phyloP scores from a whole-genome alignment of 2,329 filamentous ascomycete species.

The Epichloe sibirici region DNA sequence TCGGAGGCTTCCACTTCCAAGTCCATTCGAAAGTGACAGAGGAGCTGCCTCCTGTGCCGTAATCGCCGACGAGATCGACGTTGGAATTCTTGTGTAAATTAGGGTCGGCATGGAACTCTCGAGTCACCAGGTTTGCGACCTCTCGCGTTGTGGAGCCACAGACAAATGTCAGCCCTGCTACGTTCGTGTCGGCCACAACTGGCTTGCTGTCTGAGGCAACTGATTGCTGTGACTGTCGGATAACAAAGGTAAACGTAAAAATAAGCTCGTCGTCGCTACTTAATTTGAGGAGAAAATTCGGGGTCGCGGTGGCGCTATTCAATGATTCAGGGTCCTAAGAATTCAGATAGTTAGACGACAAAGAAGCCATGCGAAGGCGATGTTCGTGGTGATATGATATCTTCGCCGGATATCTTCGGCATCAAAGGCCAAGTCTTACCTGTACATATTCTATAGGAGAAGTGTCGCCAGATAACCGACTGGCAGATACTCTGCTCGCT shows the following conservation, averaged over 20 bases:
- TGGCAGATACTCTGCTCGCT: constrained; percentile 62
- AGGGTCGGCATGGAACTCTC: constrained; percentile 93
- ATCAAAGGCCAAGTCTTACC: constrained; percentile 37
- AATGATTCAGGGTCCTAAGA: constrained; percentile 63
- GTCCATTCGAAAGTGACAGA: constrained; percentile 88
- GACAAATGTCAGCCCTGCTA: constrained; percentile 85
- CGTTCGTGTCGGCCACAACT: constrained; percentile 52
- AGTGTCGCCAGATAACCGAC: constrained; percentile 60
- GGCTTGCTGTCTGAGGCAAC: constrained; percentile 37
- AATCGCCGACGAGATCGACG: constrained; percentile 90
- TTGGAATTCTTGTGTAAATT: constrained; percentile 97
- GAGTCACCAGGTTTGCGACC: constrained; percentile 83
- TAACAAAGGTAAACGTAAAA: constrained; percentile 85
- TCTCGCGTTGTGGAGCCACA: constrained; percentile 78
- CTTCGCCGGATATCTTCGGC: neutral
- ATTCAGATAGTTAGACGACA: constrained; percentile 4
- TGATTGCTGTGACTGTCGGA: constrained; percentile 40
- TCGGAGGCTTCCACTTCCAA: constrained; percentile 95
- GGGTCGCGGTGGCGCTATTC: constrained; percentile 32
- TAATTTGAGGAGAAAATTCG: constrained; percentile 75
- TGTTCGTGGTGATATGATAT: neutral
- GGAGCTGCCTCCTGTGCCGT: constrained; percentile 66
- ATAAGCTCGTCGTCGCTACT: constrained; percentile 83
- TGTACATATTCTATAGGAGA: constrained; percentile 81
- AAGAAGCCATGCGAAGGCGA: neutral